These are phyloP conservation scores for Cymbidium sinense DNA, from an alignment of 106 monocot genomes.

Conservation along the genomic window DNA sequence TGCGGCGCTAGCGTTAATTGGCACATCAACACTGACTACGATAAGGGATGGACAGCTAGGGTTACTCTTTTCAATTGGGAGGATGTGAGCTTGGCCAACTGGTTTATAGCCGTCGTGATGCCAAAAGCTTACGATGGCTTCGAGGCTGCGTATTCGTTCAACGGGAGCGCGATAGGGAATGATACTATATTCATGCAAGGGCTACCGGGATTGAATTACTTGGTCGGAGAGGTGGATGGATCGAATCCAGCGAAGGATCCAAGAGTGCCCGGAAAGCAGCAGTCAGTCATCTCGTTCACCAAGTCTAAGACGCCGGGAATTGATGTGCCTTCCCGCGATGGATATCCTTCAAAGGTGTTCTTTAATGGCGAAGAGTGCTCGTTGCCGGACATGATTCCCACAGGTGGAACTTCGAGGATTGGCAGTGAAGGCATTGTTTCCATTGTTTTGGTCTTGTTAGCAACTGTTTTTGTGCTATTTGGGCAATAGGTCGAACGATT, in stretches of 20 bases:
- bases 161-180: slow-evolving; percentile 34
- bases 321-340: slow-evolving; percentile 49
- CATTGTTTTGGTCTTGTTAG: slow-evolving; percentile 9
- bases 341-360: slow-evolving; percentile 48
- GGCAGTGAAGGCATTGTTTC: background rate
- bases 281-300: slow-evolving; percentile 64
- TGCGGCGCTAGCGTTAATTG: slow-evolving; percentile 77
- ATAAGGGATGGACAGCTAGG: slow-evolving; percentile 48
- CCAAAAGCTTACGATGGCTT: slow-evolving; percentile 46
- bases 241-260: slow-evolving; percentile 25
- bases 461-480: background rate
- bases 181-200: slow-evolving; percentile 69
- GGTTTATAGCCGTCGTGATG: slow-evolving; percentile 59
- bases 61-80: slow-evolving; percentile 74
- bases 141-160: slow-evolving; percentile 60
- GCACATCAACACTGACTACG: slow-evolving; percentile 51
- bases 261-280: slow-evolving; percentile 71
- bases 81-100: slow-evolving; percentile 29
- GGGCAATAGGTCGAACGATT: background rate
- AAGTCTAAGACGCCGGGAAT: slow-evolving; percentile 59
- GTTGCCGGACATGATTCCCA: slow-evolving; percentile 35
- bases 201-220: slow-evolving; percentile 43
- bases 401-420: slow-evolving; percentile 18
- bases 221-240: slow-evolving; percentile 38
- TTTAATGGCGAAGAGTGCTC: slow-evolving; percentile 82